Evolutionary conservation across 1,284 basidiomycete species (phyloP).

Genomic region (Cryptococcus floricola): DNA sequence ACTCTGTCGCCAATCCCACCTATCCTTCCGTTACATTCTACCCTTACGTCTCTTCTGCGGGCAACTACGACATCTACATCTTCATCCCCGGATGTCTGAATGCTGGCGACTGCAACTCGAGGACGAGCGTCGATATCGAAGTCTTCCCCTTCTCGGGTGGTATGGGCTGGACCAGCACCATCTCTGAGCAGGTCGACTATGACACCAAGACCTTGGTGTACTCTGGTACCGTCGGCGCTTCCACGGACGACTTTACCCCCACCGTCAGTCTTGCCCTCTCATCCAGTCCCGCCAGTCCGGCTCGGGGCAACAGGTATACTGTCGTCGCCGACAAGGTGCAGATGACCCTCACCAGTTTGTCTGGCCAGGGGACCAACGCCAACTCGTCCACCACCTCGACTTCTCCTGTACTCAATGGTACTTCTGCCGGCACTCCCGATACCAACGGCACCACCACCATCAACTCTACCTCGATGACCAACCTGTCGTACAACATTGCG

Average conservation of each 20-base stretch:
- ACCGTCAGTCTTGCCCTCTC: constrained; percentile 70
- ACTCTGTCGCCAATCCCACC: constrained; percentile 58
- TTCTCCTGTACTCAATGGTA: constrained; percentile 14
- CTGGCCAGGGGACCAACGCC: constrained; percentile 21
- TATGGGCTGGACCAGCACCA: constrained; percentile 60
- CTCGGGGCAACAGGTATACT: constrained; percentile 64
- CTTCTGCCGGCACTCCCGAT: constrained; percentile 7
- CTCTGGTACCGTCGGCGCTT: constrained; percentile 72
- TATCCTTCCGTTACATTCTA: constrained; percentile 80
- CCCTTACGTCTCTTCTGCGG: constrained; percentile 83
- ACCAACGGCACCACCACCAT: constrained; percentile 11
- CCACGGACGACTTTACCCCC: constrained; percentile 63
- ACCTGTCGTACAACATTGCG: constrained; percentile 18
- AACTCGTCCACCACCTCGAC: constrained; percentile 10
- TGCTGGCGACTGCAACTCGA: constrained; percentile 71
- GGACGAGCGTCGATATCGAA: constrained; percentile 78
- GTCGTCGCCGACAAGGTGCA: constrained; percentile 78
- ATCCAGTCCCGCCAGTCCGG: constrained; percentile 58
- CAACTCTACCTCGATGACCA: constrained; percentile 18
- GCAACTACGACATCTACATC: constrained; percentile 78
- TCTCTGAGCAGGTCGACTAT: constrained; percentile 69
- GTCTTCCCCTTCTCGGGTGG: constrained; percentile 72
- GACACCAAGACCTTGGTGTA: constrained; percentile 69
- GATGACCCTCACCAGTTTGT: constrained; percentile 58
- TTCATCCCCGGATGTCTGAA: constrained; percentile 80